Percentiles rank a stretch among this genome's conserved stretches.
These are phyloP conservation scores for Coniophora puteana DNA, from an alignment of 1,284 basidiomycete species.

Conservation along the genomic window DNA sequence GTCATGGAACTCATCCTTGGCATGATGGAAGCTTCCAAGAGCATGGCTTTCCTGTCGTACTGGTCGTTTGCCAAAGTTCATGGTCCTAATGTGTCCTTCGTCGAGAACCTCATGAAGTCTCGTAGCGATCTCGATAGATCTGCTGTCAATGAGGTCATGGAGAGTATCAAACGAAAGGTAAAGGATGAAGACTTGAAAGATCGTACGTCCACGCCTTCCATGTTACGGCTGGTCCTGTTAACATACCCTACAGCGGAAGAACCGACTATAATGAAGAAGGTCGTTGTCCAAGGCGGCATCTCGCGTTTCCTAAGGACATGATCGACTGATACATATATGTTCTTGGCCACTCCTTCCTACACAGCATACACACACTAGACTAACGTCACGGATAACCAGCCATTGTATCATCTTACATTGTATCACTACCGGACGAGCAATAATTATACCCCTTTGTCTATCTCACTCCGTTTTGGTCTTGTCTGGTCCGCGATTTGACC, in stretches of 20 bases:
- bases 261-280: constrained; percentile 85
- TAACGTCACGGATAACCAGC: constrained; percentile 4
- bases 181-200: constrained; percentile 83
- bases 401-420: constrained; percentile 22
- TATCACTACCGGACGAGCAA: constrained; percentile 31
- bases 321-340: constrained; percentile 8
- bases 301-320: constrained; percentile 55
- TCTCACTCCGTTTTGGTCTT: constrained; percentile 40
- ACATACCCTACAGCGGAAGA: constrained; percentile 56
- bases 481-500: constrained; percentile 39
- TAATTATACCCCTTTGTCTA: constrained; percentile 12
- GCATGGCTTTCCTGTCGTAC: constrained; percentile 93
- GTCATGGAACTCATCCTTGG: constrained; percentile 84
- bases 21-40: constrained; percentile 86
- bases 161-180: constrained; percentile 88
- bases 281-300: constrained; percentile 71
- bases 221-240: no score
- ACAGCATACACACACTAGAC: constrained; percentile 14
- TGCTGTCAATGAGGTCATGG: constrained; percentile 90
- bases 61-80: constrained; percentile 96
- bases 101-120: constrained; percentile 87
- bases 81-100: constrained; percentile 90
- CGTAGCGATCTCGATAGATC: constrained; percentile 89
- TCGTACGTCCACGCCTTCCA: constrained; percentile 56
- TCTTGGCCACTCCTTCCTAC: constrained; percentile 7